Evolutionary conservation across 805 yeast species (phyloP).

Genomic region (Helenozyma rhizophorensis): DNA sequence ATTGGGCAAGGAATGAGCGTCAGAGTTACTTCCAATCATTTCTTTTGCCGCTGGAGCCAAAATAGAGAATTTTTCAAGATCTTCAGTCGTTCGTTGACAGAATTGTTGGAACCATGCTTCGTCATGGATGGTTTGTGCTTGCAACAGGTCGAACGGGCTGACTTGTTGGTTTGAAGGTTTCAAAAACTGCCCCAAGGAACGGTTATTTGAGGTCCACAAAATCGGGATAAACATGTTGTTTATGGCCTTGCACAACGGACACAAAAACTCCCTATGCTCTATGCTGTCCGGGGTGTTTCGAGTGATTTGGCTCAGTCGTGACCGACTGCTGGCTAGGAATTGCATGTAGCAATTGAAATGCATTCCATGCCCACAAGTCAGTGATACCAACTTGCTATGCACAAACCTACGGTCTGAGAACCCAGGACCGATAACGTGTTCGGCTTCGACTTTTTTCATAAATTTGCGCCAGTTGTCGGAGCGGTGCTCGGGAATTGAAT

Average conservation of each 20-base stretch:
- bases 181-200: conserved; percentile 23
- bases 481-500: conserved; percentile 9
- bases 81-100: conserved; percentile 15
- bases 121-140: conserved; percentile 11
- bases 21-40: conserved; percentile 21
- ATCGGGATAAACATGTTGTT: conserved; percentile 82
- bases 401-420: conserved; percentile 43
- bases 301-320: conserved; percentile 67
- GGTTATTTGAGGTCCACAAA: conserved; percentile 49
- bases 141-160: conserved; percentile 14
- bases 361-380: conserved; percentile 93
- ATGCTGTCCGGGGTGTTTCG: conserved; percentile 75
- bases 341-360: conserved; percentile 74
- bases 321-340: conserved; percentile 52
- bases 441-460: conserved; percentile 32
- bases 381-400: conserved; percentile 47
- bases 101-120: conserved; percentile 25
- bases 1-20: conserved; percentile 5
- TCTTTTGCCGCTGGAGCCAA: conserved; percentile 26
- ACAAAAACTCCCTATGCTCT: conserved; percentile 68
- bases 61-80: conserved; percentile 20
- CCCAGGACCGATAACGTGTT: conserved; percentile 64
- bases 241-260: conserved; percentile 88
- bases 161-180: conserved; percentile 2
- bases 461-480: conserved; percentile 35